These are phyloP conservation scores for Dactylellina drechsleri DNA, from an alignment of 2,329 filamentous ascomycete genomes.

Conservation along the genomic window DNA sequence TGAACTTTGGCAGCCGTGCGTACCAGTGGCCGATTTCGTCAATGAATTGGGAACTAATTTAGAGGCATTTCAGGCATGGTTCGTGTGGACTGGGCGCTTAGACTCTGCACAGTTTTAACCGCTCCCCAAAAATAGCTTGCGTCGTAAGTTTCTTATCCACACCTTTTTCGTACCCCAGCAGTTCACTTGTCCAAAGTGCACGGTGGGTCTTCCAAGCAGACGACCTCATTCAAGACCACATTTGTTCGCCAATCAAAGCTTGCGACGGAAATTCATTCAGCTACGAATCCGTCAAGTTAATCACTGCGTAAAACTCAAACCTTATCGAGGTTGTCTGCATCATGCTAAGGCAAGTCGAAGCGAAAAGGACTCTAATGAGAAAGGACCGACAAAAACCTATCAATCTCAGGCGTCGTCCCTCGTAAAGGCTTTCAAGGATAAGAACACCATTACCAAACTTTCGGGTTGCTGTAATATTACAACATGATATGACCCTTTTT, in stretches of 20 bases:
- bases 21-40: constrained; percentile 31
- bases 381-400: too few relatives aligned
- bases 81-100: constrained; percentile 50
- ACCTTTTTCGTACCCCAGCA: constrained; percentile 17
- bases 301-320: constrained; percentile 2
- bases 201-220: constrained; percentile 2
- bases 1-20: constrained; percentile 21
- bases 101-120: constrained; percentile 43
- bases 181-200: constrained; percentile 28
- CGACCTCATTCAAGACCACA: too few relatives aligned
- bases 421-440: constrained; percentile 40
- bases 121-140: constrained; percentile 49
- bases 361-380: background rate
- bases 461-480: constrained; percentile 44
- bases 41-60: constrained; percentile 22
- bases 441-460: constrained; percentile 43
- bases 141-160: constrained; percentile 24
- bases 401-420: constrained; percentile 18
- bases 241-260: too few relatives aligned
- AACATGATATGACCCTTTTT: constrained; percentile 26
- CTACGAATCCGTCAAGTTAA: too few relatives aligned
- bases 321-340: background rate
- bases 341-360: constrained; percentile 11
- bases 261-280: too few relatives aligned
- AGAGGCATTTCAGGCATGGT: constrained; percentile 41